Base-by-base conservation (phyloP, 2,329 filamentous ascomycete species). In the Setomelanomma holmii region DNA sequence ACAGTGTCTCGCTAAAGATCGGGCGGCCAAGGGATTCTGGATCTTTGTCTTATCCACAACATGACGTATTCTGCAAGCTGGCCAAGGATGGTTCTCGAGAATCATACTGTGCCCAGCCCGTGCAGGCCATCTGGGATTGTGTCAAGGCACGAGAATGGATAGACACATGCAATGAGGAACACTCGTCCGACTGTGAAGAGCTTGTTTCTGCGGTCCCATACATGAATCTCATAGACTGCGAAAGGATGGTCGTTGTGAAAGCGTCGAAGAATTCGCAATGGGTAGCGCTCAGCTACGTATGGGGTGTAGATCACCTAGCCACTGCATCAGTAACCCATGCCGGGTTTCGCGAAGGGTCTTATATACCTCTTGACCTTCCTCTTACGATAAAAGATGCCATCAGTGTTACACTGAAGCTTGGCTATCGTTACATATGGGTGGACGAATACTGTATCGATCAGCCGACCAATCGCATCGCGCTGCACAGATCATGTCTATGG, bases 401-500 rank as follows among this genome's bases (percentile, higher is more conserved):
- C 16, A 21, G 5, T 4, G 24, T 43, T 6, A 46, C 51, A 24
- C 8, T 6, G 19, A 4, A 40, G 10, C 40, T 50, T 16, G 41
- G 46, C 21, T 42, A 45, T 17, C 38, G 35, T 17, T 54, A 41
- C 20, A 19, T 54, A 3, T 54, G 51, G 51, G 24, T 45, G 16
- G 51, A 54, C 36, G n/a, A 33, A 19, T 34, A 40, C 24, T 54
- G 51, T 19, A 46, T 54, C 40, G 36, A 51, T 19, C 41, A 51
- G 16, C 16, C 34, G n/a, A 38, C 34, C 6, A 38, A 12, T 6
- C 6, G 6, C 11, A 27, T 17, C 34, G 16, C 52, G 11, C 27
- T 45, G 12, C 19, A 5, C 56, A 54, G 21, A 49, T 59, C 10
- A 36, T 22, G 12, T 33, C 50, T 5, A 60, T 60, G 56, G 51